These are phyloP conservation scores for Candida broadrunensis DNA, from an alignment of 805 yeast species.

Conservation along the genomic window DNA sequence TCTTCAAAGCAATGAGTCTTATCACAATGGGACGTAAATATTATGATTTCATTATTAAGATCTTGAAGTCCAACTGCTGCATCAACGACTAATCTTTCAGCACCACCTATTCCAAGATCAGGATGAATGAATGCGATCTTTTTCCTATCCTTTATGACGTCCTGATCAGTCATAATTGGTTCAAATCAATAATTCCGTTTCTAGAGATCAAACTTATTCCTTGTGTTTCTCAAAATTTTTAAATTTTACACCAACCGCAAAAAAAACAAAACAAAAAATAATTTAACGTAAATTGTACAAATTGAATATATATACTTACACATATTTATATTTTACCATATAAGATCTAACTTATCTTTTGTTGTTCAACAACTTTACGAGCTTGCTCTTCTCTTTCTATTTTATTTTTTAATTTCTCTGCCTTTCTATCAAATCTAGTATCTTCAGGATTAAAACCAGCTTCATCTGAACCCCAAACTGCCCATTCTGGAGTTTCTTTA, in stretches of 20 bases:
- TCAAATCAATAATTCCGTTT: too few species aligned
- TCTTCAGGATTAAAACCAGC: conserved; percentile 93
- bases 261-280: too few species aligned
- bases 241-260: too few species aligned
- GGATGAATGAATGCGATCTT: conserved; percentile 90
- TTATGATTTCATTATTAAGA: conserved; percentile 56
- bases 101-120: conserved; percentile 96
- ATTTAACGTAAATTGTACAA: too few species aligned
- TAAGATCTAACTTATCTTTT: conserved; percentile 4
- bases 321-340: too few species aligned
- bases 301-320: too few species aligned
- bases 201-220: too few species aligned
- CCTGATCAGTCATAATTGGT: not conserved
- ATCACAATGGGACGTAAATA: conserved; percentile 92
- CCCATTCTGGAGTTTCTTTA: conserved; percentile 85
- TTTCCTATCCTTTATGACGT: conserved; percentile 11
- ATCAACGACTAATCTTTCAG: conserved; percentile 95
- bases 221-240: too few species aligned
- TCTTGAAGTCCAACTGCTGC: conserved; percentile 85
- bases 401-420: conserved; percentile 52
- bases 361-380: conserved; percentile 7
- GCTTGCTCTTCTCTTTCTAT: conserved; percentile 32
- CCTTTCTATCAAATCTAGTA: conserved; percentile 62
- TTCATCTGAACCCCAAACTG: conserved; percentile 77
- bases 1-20: conserved; percentile 87